phyloP scores from a whole-genome alignment of 2,329 filamentous ascomycete species.

The Trichoderma arundinaceum region DNA sequence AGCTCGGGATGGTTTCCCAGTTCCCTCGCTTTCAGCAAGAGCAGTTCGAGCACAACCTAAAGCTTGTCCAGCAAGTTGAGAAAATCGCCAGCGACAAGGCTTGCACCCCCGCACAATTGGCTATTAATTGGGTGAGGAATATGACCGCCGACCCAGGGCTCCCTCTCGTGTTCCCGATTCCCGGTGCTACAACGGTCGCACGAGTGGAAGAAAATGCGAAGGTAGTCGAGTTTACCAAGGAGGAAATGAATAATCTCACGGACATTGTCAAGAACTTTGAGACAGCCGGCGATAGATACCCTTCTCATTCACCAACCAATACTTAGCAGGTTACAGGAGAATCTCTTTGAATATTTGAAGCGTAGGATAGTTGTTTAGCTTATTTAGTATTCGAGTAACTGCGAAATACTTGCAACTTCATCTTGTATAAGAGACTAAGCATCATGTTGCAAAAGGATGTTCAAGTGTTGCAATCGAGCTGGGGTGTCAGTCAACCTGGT shows the following conservation, averaged over 20 bases:
- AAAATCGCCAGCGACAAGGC: slow-evolving; percentile 64
- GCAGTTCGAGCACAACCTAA: slow-evolving; percentile 67
- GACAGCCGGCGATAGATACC: slow-evolving; percentile 58
- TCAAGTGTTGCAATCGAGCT: no score
- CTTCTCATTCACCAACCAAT: slow-evolving; percentile 44
- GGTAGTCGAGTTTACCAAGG: slow-evolving; percentile 53
- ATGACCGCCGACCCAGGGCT: slow-evolving; percentile 58
- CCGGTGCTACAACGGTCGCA: slow-evolving; percentile 62
- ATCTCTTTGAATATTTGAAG: neutral
- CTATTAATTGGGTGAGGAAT: slow-evolving; percentile 66
- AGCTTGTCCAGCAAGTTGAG: slow-evolving; percentile 63
- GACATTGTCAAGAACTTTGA: slow-evolving; percentile 55
- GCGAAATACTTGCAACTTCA: no score
- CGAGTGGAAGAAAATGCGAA: slow-evolving; percentile 67
- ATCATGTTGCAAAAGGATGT: no score
- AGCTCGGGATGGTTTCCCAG: slow-evolving; percentile 33
- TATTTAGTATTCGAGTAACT: neutral
- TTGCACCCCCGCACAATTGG: slow-evolving; percentile 68
- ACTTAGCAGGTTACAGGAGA: slow-evolving; percentile 36
- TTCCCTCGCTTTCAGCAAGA: slow-evolving; percentile 66
- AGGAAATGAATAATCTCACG: slow-evolving; percentile 58
- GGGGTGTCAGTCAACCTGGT: no score
- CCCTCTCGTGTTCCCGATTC: slow-evolving; percentile 68
- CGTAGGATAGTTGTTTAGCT: neutral
- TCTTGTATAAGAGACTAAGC: no score